Conservation (phyloP, 2,329 filamentous ascomycete species). For the Aspergillus tamarii region DNA sequence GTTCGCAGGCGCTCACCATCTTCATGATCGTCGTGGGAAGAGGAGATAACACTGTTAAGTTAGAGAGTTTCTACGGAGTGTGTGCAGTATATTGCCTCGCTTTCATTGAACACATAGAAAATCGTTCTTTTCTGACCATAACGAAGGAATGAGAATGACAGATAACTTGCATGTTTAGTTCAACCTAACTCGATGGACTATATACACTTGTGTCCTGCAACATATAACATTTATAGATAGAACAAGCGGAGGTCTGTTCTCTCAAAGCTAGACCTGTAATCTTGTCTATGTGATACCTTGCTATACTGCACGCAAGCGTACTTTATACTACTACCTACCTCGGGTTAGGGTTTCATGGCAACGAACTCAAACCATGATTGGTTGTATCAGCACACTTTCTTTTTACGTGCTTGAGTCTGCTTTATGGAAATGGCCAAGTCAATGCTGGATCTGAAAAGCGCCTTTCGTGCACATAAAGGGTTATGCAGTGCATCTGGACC, state of each 20-base stretch:
- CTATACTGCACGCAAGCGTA: too few species aligned
- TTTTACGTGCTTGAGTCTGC: too few species aligned
- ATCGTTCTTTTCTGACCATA: background rate
- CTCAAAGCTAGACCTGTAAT: too few species aligned
- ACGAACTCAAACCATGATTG: background rate
- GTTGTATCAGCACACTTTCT: background rate
- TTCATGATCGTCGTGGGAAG: background rate
- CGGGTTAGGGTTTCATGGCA: background rate
- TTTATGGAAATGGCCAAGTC: too few species aligned
- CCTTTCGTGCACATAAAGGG: too few species aligned
- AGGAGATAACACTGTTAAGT: background rate
- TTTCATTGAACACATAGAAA: background rate
- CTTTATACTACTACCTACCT: too few species aligned
- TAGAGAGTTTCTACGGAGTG: background rate
- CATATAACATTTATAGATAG: too few species aligned
- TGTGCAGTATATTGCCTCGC: background rate
- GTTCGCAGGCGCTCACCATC: background rate
- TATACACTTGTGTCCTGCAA: too few species aligned
- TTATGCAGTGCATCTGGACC: too few species aligned
- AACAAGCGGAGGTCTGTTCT: too few species aligned
- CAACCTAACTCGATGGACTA: background rate
- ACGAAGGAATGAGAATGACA: background rate
- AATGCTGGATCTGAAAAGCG: too few species aligned
- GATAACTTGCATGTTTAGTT: background rate
- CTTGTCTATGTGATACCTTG: too few species aligned